Evolutionary conservation across 345 rosid species (phyloP), one percentile per base, ranked within the genome.

Genomic region (Heritiera littoralis): DNA sequence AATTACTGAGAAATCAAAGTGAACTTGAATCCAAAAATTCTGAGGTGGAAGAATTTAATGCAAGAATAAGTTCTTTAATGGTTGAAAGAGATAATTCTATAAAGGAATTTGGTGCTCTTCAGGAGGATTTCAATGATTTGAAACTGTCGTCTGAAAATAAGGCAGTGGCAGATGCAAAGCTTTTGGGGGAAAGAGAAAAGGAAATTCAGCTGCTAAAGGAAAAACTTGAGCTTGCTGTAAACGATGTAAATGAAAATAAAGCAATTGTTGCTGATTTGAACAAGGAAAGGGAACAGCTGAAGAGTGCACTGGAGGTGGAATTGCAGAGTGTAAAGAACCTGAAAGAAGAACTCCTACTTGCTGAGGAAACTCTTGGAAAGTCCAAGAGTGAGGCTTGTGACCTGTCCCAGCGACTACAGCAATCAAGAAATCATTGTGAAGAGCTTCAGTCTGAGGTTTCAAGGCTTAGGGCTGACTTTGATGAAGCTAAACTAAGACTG

Each of bases 381-480:
- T 86, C 85, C 15, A 85, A 78, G 82, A 87, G 77, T 52, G 90
- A 87, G 80, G 89, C 86, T 76, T 89, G 89, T 79, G 89, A 82
- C 81, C 86, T 94, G 78, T 89, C 65, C 54, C 83, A 82, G 67
- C 87, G 83, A 72, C 93, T 94, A 32, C 77, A 86, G 81, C 83
- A 89, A 66, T 89, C 95, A 5, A 83, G 55, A 83, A 75, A 72
- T 59, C 81, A 74, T 69, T 83, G 87, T 80, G 63, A 82, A 1
- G 84, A 89, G 86, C 91, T 96, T 61, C 92, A 89, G 82, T 86
- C 90, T 23, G 95, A 91, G 84, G 78, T 94, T 84, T 83, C 86
- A 58, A 81, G 77, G 77, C 80, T 86, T 77, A 81, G 82, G 17
- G 81, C 84, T 72, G 94, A 94, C 83, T 88, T 81, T 72, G 80